These are phyloP conservation scores for Candida albicans DNA, from an alignment of 1,139 yeast genomes.

Conservation along the genomic window DNA sequence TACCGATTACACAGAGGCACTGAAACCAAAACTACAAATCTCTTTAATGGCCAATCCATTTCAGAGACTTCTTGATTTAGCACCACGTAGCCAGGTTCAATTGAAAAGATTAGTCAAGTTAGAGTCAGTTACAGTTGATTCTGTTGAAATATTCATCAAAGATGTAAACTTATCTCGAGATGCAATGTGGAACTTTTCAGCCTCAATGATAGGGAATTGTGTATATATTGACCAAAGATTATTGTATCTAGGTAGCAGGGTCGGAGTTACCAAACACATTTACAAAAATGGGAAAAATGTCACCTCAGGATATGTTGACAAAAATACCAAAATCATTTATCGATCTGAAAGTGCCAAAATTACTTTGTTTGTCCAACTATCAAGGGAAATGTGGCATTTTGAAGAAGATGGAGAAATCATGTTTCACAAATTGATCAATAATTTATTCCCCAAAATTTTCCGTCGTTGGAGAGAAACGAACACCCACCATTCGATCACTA, in stretches of 20 bases:
- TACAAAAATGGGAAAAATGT: constrained; percentile 68
- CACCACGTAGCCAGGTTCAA: constrained; percentile 64
- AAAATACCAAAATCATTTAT: constrained; percentile 75
- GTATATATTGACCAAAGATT: constrained; percentile 67
- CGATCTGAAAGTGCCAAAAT: constrained; percentile 89
- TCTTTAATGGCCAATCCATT: constrained; percentile 67
- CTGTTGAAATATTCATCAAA: constrained; percentile 77
- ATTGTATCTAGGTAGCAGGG: constrained; percentile 57
- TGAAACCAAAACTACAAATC: constrained; percentile 30
- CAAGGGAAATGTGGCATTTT: constrained; percentile 97
- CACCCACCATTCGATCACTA: constrained; percentile 88
- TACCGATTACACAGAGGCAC: constrained; percentile 7
- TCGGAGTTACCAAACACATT: constrained; percentile 63
- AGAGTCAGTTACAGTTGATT: constrained; percentile 65
- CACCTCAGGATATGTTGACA: constrained; percentile 67
- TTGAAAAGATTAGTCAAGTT: constrained; percentile 40
- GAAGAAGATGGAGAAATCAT: constrained; percentile 94
- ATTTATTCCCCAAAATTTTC: constrained; percentile 85
- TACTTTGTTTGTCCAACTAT: constrained; percentile 80
- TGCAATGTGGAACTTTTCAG: constrained; percentile 87
- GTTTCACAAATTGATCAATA: constrained; percentile 89
- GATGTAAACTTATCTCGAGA: constrained; percentile 85
- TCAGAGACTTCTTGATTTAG: constrained; percentile 61
- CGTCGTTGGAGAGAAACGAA: constrained; percentile 83
- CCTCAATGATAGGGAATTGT: constrained; percentile 61